Evolutionary conservation across 768 basidiomycete species (phyloP), one percentile per base, ranked within the genome.

Genomic region (Hericium erinaceus): DNA sequence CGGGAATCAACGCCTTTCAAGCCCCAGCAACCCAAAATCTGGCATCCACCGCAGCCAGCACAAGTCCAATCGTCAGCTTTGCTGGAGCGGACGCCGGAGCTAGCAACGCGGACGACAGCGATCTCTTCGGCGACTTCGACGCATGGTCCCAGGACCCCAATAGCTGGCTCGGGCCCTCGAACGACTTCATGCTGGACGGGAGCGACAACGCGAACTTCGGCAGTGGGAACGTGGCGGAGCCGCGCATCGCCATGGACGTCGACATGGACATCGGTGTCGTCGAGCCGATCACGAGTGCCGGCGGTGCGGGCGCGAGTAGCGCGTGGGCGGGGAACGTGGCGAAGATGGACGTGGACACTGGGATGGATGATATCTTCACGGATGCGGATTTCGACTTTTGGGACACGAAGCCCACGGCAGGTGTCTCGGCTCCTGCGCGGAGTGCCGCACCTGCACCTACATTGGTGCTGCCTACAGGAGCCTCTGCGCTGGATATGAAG

Each of bases 371-470:
- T 33, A 63, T 69, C 38, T 85, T 92, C 64, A 92, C 91, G 0
- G 91, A 94, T 54, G 91, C 92, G 56, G 91, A 94, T 68, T 94
- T 93, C 68, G 86, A 81, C 67, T 93, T 90, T 70, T 94, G 92
- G 66, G 89, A 93, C 65, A 76, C 61, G 5, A 63, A 63, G 54
- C 60, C 60, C 8, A 44, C 75, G 24, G 83, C 82, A 0, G 73
- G 78, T 1, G 58, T 62, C 28, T 57, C 64, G 48, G 54, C 66
- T 8, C 66, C 69, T 33, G 33, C 33, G 33, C 33, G 33, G 2
- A 33, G 5, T 10, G 59, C 68, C 7, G 67, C 67, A 12, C 67
- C 75, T 38, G 60, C 71, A n/a, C 62, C 73, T 20, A 64, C 72
- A 18, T 65, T 66, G 0, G 65, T 75, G 18, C 33, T 33, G 33